Base-by-base conservation (phyloP, 2,329 filamentous ascomycete species). In the Thelonectria olida region DNA sequence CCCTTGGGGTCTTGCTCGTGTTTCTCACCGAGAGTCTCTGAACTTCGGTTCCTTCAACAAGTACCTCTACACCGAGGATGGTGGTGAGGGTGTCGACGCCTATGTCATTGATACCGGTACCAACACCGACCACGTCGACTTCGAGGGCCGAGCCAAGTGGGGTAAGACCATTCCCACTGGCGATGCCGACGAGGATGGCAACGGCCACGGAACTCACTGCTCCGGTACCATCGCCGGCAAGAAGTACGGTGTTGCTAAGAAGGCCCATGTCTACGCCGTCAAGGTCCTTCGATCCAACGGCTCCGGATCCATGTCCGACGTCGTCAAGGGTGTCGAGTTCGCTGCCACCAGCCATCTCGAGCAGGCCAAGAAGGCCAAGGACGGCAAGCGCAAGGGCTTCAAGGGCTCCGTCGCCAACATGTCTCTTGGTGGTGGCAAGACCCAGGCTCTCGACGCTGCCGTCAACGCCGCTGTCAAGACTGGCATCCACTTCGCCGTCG, bases 371-470 rank as follows among this genome's bases (percentile, higher is more conserved):
- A 83, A 83, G 64, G 92, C 92, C 74, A 96, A 97, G 90, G 85
- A 87, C 57, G 93, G 93, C 74, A 93, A 96, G 85, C 89, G 89
- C 81, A 92, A 98, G 91, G 92, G 91, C 78, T 98, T 97, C 91
- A 98, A 98, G 90, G 96, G 96, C 77, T 97, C 93, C 68, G 91
- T 95, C 76, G 96, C 96, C 84, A 99, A 99, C 89, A 99, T 99
- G 96, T 96, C 92, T 76, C 91, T 99, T 61, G 96, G 96, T 76
- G 96, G 96, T 83, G 96, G 96, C 85, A 98, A 97, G 87, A 97
- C 95, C 64, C 86, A 88, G 69, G 90, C 93, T 74, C 90, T 99
- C 58, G 96, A 99, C 77, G 87, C 91, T 69, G 93, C 93, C 70
- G 95, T 98, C 70, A 96, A 98, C 79, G 95, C 95, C 68, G 95